These are phyloP conservation scores for Coemansia sp. DNA, from an alignment of 192 early-diverging fungal species.

Conservation along the genomic window DNA sequence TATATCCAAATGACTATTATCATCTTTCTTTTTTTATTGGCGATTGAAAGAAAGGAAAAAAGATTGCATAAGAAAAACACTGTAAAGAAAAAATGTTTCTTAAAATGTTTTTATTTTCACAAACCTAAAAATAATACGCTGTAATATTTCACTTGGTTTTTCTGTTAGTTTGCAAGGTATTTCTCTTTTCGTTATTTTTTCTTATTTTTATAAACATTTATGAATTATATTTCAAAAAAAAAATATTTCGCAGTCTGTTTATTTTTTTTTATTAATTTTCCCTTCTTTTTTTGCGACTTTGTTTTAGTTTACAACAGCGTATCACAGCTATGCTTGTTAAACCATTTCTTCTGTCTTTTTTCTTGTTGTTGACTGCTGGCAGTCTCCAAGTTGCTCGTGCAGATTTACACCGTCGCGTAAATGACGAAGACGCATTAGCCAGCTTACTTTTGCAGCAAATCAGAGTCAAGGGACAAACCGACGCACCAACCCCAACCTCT, in stretches of 20 bases:
- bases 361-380: conserved; percentile 5
- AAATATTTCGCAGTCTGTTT: too few relatives aligned
- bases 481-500: background rate
- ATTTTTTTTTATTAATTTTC: background rate
- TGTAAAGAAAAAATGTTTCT: background rate
- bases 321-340: background rate
- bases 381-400: background rate
- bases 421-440: background rate
- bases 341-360: background rate
- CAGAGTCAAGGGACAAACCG: background rate
- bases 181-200: too few relatives aligned
- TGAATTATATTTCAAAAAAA: too few relatives aligned
- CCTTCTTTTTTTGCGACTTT: background rate
- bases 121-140: too few relatives aligned
- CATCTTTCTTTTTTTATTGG: background rate
- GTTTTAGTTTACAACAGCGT: background rate
- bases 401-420: background rate
- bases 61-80: background rate
- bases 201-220: too few relatives aligned
- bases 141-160: too few relatives aligned
- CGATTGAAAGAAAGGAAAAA: background rate
- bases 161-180: too few relatives aligned
- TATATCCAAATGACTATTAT: background rate
- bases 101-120: too few relatives aligned
- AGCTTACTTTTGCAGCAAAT: background rate